phyloP scores from a whole-genome alignment of 768 basidiomycete genomes.

The Boletus subcaerulescens region DNA sequence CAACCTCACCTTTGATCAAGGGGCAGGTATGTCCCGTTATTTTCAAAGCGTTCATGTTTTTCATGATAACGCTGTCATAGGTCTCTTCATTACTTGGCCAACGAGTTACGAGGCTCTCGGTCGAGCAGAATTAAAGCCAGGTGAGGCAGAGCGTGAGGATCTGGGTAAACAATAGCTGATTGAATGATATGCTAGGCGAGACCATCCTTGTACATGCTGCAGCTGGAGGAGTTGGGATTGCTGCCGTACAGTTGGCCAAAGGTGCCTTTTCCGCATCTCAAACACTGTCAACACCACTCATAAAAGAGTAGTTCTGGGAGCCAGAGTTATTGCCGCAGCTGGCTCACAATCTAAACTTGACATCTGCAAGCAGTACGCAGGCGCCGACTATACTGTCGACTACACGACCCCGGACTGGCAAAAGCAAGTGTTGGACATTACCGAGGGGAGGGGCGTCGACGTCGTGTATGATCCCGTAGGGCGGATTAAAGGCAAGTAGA shows the following conservation, averaged over 20 bases:
- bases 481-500: constrained; percentile 55
- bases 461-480: constrained; percentile 89
- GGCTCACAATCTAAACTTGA: constrained; percentile 77
- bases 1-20: constrained; percentile 78
- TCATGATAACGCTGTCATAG: constrained; percentile 33
- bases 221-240: constrained; percentile 94
- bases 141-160: constrained; percentile 34
- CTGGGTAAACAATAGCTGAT: constrained; percentile 6
- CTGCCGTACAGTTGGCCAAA: constrained; percentile 92
- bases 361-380: constrained; percentile 69
- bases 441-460: constrained; percentile 80
- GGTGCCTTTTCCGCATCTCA: constrained; percentile 39
- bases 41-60: not conserved
- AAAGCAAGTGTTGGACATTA: constrained; percentile 82
- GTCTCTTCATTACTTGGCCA: constrained; percentile 85
- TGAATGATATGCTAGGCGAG: constrained; percentile 52
- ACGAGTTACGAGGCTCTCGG: constrained; percentile 92
- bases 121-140: constrained; percentile 74
- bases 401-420: constrained; percentile 84
- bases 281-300: not conserved
- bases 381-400: constrained; percentile 80
- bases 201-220: constrained; percentile 92
- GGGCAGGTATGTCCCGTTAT: constrained; percentile 55
- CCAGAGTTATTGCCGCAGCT: constrained; percentile 92
- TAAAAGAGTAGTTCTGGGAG: constrained; percentile 64